A percentile compares a stretch with the other conserved stretches of the same genome.
Conservation (phyloP, 2,329 filamentous ascomycete genomes). For the Zymoseptoria crescenta region DNA sequence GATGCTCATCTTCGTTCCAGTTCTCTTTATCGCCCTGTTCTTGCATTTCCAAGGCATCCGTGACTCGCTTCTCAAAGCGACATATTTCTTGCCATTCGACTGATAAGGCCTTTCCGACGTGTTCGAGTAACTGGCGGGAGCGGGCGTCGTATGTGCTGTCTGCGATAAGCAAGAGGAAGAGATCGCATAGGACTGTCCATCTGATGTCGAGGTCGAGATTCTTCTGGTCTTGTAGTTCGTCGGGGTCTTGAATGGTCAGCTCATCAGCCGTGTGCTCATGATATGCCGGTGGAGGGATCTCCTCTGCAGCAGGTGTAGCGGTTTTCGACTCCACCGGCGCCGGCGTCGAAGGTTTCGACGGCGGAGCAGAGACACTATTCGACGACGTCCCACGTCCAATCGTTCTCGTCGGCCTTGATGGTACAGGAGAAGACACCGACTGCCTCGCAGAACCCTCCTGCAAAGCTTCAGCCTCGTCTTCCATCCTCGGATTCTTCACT, state of each 20-base stretch:
- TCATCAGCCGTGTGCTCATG: slow-evolving; percentile 60
- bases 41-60: slow-evolving; percentile 95
- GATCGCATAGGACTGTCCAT: slow-evolving; percentile 93
- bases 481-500: slow-evolving; percentile 67
- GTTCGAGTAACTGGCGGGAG: slow-evolving; percentile 75
- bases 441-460: slow-evolving; percentile 27
- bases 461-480: slow-evolving; percentile 8
- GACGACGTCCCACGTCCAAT: slow-evolving; percentile 13
- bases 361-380: slow-evolving; percentile 7
- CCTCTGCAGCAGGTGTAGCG: slow-evolving; percentile 6
- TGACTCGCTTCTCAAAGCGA: slow-evolving; percentile 93
- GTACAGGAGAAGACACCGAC: slow-evolving; percentile 19
- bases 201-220: slow-evolving; percentile 92
- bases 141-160: slow-evolving; percentile 88
- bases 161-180: slow-evolving; percentile 93
- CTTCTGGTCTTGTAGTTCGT: slow-evolving; percentile 69
- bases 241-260: slow-evolving; percentile 72
- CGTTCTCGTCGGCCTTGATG: slow-evolving; percentile 12
- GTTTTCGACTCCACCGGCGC: slow-evolving; percentile 9
- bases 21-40: slow-evolving; percentile 89
- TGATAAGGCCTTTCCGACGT: slow-evolving; percentile 69
- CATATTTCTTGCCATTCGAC: slow-evolving; percentile 90
- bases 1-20: slow-evolving; percentile 94
- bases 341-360: slow-evolving; percentile 31
- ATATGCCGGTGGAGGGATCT: slow-evolving; percentile 44